A percentile compares a stretch with the other conserved stretches of the same genome.
Conservation (phyloP, 1,139 yeast genomes). For the Debaryomyces subglobosus region DNA sequence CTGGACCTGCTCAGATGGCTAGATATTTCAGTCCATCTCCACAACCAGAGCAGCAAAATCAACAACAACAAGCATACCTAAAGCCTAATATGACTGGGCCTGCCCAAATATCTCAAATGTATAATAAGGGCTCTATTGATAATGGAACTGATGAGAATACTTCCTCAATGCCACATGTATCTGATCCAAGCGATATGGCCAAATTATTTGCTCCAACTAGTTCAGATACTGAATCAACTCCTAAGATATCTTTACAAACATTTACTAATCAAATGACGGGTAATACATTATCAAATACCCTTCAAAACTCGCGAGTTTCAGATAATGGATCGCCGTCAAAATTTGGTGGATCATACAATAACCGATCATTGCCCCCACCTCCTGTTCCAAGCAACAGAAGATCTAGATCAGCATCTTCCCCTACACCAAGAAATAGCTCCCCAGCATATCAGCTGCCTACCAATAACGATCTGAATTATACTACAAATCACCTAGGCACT, state of each 20-base stretch:
- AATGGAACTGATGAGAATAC: slow-evolving; percentile 5
- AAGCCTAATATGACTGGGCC: slow-evolving; percentile 64
- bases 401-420: slow-evolving; percentile 46
- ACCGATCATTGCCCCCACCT: slow-evolving; percentile 41
- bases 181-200: slow-evolving; percentile 46
- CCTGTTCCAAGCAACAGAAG: slow-evolving; percentile 42
- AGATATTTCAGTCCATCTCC: not conserved
- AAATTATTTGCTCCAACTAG: slow-evolving; percentile 29
- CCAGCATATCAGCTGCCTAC: slow-evolving; percentile 12
- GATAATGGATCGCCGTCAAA: slow-evolving; percentile 24
- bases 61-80: slow-evolving; percentile 21
- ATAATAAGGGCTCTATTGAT: slow-evolving; percentile 8
- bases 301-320: slow-evolving; percentile 32
- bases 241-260: slow-evolving; percentile 41
- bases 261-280: slow-evolving; percentile 53
- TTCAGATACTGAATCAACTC: slow-evolving; percentile 15
- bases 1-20: slow-evolving; percentile 58
- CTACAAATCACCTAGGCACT: not conserved
- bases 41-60: slow-evolving; percentile 2
- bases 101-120: slow-evolving; percentile 42
- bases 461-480: not conserved
- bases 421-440: slow-evolving; percentile 36
- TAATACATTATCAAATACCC: slow-evolving; percentile 41
- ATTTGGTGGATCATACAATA: slow-evolving; percentile 27
- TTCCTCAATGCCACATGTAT: slow-evolving; percentile 37